Percentiles rank a stretch among this genome's conserved stretches.
These are phyloP conservation scores for maize (Zea mays) DNA, from an alignment of 176 grass and related monocot genomes.

Conservation along the genomic window Zm-B73-REFERENCE-NAM-5.0 NC_050096.1:65582001-65582500, in stretches of 20 bases:
- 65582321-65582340: slow-evolving; percentile 21
- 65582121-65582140: neutral
- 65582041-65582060: slow-evolving; percentile 8
- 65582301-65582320: slow-evolving; percentile 26
- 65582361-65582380: slow-evolving; percentile 20
- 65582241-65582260: slow-evolving; percentile 86
- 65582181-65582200: slow-evolving; percentile 44
- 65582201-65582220: slow-evolving; percentile 59
- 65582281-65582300: slow-evolving; percentile 85
- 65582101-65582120: slow-evolving; percentile 10
- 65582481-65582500: slow-evolving; percentile 4
- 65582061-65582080: slow-evolving; percentile 18
- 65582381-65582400: neutral
- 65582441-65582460: neutral
- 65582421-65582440: neutral
- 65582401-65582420: slow-evolving; percentile 14
- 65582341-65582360: slow-evolving; percentile 11
- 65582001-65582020: slow-evolving; percentile 12
- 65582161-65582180: slow-evolving; percentile 33
- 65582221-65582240: slow-evolving; percentile 77
- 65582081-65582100: slow-evolving; percentile 18
- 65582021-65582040: slow-evolving; percentile 11
- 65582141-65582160: neutral
- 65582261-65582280: slow-evolving; percentile 73
- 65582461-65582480: slow-evolving; percentile 11